phyloP scores from a whole-genome alignment of 2,329 filamentous ascomycete species.

The Talaromyces piceae region DNA sequence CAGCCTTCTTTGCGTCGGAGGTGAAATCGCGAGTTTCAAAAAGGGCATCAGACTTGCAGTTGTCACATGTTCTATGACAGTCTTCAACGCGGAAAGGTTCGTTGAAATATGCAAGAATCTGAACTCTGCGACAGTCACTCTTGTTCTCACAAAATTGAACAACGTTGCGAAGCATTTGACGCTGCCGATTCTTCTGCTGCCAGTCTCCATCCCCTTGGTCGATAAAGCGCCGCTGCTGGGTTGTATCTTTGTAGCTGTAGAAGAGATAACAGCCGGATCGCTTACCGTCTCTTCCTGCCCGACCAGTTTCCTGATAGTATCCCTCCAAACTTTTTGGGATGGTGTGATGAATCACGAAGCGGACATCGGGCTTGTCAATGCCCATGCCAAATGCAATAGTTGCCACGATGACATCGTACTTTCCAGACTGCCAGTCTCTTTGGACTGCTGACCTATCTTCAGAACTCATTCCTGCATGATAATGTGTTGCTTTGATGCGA shows the following conservation, averaged over 20 bases:
- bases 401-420: constrained; percentile 83
- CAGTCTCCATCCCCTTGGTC: constrained; percentile 65
- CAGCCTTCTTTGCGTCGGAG: constrained; percentile 60
- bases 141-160: constrained; percentile 84
- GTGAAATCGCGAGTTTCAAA: constrained; percentile 75
- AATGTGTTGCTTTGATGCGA: constrained; percentile 69
- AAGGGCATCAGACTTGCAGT: constrained; percentile 65
- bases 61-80: constrained; percentile 76
- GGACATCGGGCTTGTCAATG: constrained; percentile 96
- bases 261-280: constrained; percentile 84
- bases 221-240: constrained; percentile 71
- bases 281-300: constrained; percentile 85
- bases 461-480: constrained; percentile 71
- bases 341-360: constrained; percentile 90
- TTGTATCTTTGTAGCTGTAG: constrained; percentile 73
- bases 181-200: constrained; percentile 77
- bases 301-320: constrained; percentile 96
- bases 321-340: constrained; percentile 93
- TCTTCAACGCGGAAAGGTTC: constrained; percentile 67
- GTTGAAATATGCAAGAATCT: constrained; percentile 90
- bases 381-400: constrained; percentile 99
- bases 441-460: constrained; percentile 65
- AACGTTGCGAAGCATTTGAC: constrained; percentile 76
- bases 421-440: constrained; percentile 71
- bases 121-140: constrained; percentile 76